phyloP scores from a whole-genome alignment of 2,329 filamentous ascomycete species.

The Monosporascus sp. region DNA sequence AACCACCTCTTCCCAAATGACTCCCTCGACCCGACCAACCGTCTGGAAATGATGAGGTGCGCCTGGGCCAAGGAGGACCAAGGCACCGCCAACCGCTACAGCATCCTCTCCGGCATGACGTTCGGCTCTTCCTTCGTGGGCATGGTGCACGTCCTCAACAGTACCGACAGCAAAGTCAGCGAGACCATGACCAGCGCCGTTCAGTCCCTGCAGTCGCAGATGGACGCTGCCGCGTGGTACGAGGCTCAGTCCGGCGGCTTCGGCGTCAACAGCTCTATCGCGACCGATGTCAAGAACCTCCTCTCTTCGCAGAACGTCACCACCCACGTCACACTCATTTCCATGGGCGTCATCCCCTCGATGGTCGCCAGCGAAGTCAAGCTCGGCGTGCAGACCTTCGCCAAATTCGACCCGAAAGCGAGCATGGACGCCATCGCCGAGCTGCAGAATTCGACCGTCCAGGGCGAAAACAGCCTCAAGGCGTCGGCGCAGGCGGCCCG shows the following conservation, averaged over 20 bases:
- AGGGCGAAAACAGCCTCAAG: constrained; percentile 4
- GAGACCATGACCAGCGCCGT: constrained; percentile 5
- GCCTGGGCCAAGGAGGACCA: no score
- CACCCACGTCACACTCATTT: constrained; percentile 7
- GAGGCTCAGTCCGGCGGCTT: neutral
- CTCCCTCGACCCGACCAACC: constrained; percentile 3
- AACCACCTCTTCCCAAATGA: constrained; percentile 6
- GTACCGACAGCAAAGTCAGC: constrained; percentile 1
- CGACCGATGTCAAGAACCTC: constrained; percentile 6
- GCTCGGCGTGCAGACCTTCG: constrained; percentile 7
- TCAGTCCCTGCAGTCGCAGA: constrained; percentile 3
- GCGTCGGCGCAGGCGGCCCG: constrained; percentile 7
- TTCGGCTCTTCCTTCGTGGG: constrained; percentile 14
- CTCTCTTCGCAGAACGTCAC: constrained; percentile 8
- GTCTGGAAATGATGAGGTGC: no score
- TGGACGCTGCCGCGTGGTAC: constrained; percentile 3
- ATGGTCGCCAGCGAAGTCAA: constrained; percentile 10
- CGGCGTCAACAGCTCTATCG: constrained; percentile 5
- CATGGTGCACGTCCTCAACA: constrained; percentile 11
- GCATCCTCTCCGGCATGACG: constrained; percentile 11
- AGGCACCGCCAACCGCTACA: constrained; percentile 3
- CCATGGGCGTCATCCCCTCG: constrained; percentile 9
- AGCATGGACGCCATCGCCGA: constrained; percentile 7
- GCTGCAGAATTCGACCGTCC: constrained; percentile 6
- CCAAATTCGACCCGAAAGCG: constrained; percentile 6